Evolutionary conservation across 768 basidiomycete genomes (phyloP).

Genomic region (Agrocybe pediades): DNA sequence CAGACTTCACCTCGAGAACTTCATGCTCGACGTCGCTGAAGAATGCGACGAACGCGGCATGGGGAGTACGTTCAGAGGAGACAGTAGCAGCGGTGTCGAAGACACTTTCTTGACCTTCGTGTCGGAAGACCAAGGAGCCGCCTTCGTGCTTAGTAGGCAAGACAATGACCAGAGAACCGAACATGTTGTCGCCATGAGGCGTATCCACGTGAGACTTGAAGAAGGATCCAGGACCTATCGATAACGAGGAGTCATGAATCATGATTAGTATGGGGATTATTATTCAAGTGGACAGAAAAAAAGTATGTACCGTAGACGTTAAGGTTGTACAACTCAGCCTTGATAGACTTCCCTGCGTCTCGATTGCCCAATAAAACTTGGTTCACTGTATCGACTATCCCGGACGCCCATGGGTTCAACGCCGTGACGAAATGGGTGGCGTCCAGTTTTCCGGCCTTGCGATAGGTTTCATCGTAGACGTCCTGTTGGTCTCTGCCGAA

Average conservation of each 20-base stretch:
- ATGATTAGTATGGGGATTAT: no score
- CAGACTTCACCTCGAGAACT: conserved; percentile 33
- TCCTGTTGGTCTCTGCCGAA: no score
- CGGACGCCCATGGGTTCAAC: conserved; percentile 22
- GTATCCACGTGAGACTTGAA: conserved; percentile 53
- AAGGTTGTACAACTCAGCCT: neutral
- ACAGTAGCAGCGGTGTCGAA: conserved; percentile 36
- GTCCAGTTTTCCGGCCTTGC: conserved; percentile 43
- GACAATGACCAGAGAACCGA: conserved; percentile 50
- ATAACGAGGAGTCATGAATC: neutral
- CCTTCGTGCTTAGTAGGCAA: conserved; percentile 38
- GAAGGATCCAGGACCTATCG: conserved; percentile 30
- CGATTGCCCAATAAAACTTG: conserved; percentile 18
- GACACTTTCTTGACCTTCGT: conserved; percentile 28
- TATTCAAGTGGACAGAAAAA: no score
- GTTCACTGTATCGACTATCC: conserved; percentile 24
- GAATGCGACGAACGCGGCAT: conserved; percentile 34
- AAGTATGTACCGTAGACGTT: neutral
- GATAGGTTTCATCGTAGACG: conserved; percentile 27
- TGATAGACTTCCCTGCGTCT: conserved; percentile 17
- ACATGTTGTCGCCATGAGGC: conserved; percentile 40
- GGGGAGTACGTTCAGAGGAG: conserved; percentile 26
- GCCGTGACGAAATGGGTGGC: conserved; percentile 31
- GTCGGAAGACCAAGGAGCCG: conserved; percentile 24
- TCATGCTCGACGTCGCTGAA: conserved; percentile 45